Conservation (phyloP, 495 filamentous ascomycete genomes). For the Rhypophila decipiens region DNA sequence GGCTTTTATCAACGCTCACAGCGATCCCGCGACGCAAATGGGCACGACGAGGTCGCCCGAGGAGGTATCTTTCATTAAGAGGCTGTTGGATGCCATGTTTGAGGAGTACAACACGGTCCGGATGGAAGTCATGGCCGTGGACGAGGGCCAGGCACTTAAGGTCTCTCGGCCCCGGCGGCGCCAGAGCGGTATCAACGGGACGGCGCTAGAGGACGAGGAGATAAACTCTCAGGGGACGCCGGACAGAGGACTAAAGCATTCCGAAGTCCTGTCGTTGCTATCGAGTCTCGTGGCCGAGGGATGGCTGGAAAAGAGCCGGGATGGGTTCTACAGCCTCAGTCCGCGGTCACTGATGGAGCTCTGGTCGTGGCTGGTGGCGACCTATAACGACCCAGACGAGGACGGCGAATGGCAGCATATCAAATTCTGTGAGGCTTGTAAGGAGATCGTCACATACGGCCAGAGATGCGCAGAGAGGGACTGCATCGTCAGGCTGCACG, state of each 20-base stretch:
- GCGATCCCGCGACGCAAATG: conserved; percentile 75
- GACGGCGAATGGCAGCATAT: conserved; percentile 59
- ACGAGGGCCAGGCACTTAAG: conserved; percentile 66
- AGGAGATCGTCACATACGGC: conserved; percentile 83
- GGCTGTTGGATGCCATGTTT: conserved; percentile 89
- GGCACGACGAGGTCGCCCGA: conserved; percentile 77
- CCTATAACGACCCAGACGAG: conserved; percentile 69
- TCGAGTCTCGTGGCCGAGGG: conserved; percentile 65
- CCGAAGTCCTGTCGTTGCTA: conserved; percentile 68
- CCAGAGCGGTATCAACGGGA: conserved; percentile 30
- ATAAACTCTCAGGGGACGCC: conserved; percentile 23
- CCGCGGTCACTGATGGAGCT: conserved; percentile 80
- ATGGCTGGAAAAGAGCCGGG: conserved; percentile 71
- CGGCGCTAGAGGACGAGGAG: conserved; percentile 31
- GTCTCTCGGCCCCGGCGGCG: conserved; percentile 43
- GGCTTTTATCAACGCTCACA: conserved; percentile 82
- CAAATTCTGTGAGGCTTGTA: conserved; percentile 84
- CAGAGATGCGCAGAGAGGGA: conserved; percentile 67
- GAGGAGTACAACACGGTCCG: conserved; percentile 70
- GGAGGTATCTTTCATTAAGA: conserved; percentile 83
- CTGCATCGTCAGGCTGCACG: conserved; percentile 68
- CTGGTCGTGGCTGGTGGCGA: conserved; percentile 68
- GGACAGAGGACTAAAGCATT: conserved; percentile 58
- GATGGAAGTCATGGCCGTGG: conserved; percentile 75
- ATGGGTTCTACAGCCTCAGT: conserved; percentile 67